Conservation (phyloP, 108 stramenopile genomes). For the Discostella stelligeroides region DNA sequence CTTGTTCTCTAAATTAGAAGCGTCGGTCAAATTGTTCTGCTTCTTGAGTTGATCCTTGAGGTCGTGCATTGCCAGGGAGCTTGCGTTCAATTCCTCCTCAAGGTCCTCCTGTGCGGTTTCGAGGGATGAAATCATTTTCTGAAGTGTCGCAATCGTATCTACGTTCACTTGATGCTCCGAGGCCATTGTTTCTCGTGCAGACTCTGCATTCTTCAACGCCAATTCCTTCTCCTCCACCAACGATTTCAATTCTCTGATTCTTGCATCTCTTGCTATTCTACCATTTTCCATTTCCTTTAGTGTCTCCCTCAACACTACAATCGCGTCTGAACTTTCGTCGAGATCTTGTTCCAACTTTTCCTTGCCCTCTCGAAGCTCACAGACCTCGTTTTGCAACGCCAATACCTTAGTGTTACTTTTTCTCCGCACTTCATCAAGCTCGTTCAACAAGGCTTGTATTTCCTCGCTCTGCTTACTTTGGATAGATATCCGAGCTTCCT, state of each 20-base stretch:
- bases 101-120: conserved; percentile 23
- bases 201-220: conserved; percentile 5
- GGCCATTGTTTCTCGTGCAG: conserved; percentile 1
- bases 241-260: conserved; percentile 10
- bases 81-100: conserved; percentile 35
- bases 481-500: conserved; percentile 11
- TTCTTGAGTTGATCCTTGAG: conserved; percentile 19
- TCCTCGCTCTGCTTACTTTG: not conserved
- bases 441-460: conserved; percentile 3
- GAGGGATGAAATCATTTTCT: conserved; percentile 29
- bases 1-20: conserved; percentile 23
- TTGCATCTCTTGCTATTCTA: conserved; percentile 2
- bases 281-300: conserved; percentile 36
- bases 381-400: conserved; percentile 8
- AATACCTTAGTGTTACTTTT: conserved; percentile 1
- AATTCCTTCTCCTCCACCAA: conserved; percentile 22
- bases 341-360: conserved; percentile 33
- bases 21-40: conserved; percentile 1
- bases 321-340: conserved; percentile 46
- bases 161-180: conserved; percentile 34
- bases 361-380: conserved; percentile 6
- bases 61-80: conserved; percentile 7
- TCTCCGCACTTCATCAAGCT: not conserved
- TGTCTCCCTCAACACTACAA: conserved; percentile 35
- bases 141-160: conserved; percentile 30